Evolutionary conservation across 257 asterid genomes (phyloP).

Genomic region (Solanum pennellii): DNA sequence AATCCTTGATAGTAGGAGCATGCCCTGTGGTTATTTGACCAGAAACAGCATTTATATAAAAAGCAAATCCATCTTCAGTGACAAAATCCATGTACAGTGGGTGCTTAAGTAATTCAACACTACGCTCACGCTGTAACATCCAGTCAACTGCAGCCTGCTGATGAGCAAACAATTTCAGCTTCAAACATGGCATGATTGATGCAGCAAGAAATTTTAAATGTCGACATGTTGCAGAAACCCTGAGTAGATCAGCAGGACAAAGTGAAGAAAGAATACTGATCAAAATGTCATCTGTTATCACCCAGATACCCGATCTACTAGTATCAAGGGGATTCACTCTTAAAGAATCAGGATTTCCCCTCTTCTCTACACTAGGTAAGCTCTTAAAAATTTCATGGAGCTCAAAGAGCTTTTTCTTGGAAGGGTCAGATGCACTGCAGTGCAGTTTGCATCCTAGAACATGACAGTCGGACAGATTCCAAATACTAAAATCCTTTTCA

Average conservation of each 20-base stretch:
- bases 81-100: conserved; percentile 59
- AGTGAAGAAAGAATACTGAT: conserved; percentile 46
- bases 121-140: conserved; percentile 88
- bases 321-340: conserved; percentile 45
- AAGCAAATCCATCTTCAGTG: conserved; percentile 62
- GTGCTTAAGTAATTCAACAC: conserved; percentile 43
- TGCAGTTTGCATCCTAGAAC: conserved; percentile 52
- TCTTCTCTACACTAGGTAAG: conserved; percentile 53
- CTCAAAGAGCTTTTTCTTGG: conserved; percentile 68
- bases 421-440: conserved; percentile 50
- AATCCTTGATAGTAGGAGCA: conserved; percentile 57
- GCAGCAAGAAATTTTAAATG: conserved; percentile 68
- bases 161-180: conserved; percentile 85
- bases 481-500: conserved; percentile 28
- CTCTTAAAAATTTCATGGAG: conserved; percentile 85
- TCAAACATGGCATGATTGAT: conserved; percentile 89
- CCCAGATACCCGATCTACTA: conserved; percentile 50
- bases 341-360: conserved; percentile 29
- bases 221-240: conserved; percentile 67
- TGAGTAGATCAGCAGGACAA: conserved; percentile 57
- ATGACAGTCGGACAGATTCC: conserved; percentile 75
- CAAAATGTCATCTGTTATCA: conserved; percentile 65
- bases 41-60: conserved; percentile 56
- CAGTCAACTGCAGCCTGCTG: conserved; percentile 95
- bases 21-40: conserved; percentile 55